Evolutionary conservation across 2,329 filamentous ascomycete species (phyloP), one percentile per base, ranked within the genome.

Genomic region (Hypoxylon sp.): DNA sequence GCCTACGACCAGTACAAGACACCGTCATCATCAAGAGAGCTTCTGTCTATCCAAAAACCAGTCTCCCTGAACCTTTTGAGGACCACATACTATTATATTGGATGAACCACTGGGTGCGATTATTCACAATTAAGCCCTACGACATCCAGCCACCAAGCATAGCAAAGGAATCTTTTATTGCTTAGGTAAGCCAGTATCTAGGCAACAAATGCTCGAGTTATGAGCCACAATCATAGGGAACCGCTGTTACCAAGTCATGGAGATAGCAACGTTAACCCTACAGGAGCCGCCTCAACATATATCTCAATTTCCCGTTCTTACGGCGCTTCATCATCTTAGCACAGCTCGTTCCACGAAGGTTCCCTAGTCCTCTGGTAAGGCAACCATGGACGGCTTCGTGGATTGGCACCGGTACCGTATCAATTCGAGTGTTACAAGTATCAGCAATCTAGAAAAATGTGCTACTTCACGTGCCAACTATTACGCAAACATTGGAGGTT

Each of bases 401-500:
- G 8, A 1, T 22, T 44, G 17, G 8, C 8, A 44, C 42, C 35
- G 40, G 55, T 46, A 46, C 33, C 42, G 50, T 30, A 40, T 30
- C 27, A 27, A 50, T 22, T 2, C n/a, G n/a, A 40, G 31, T 30
- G 1, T 35, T 17, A 53, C 48, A 35, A 30, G 40, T 55, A 30
- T 40, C 10, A 48, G n/a, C 10, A 44, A 1, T 44, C 17, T 7
- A 44, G 17, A 44, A 40, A 17, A 20, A 27, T 49, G 33, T 40
- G 14, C 20, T 22, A 49, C 4, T 54, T 13, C 50, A 55, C 27
- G 22, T 35, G 40, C 13, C 8, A 20, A 30, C 17, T 37, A 31
- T 3, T n/a, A 20, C 20, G 51, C 60, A 62, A 62, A 62, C 60
- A 56, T 56, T n/a, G 35, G 17, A 8, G 33, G 20, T 46, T 20